These are phyloP conservation scores for Amaranthus cruentus DNA, from an alignment of 148 eudicot species.

Conservation along the genomic window DNA sequence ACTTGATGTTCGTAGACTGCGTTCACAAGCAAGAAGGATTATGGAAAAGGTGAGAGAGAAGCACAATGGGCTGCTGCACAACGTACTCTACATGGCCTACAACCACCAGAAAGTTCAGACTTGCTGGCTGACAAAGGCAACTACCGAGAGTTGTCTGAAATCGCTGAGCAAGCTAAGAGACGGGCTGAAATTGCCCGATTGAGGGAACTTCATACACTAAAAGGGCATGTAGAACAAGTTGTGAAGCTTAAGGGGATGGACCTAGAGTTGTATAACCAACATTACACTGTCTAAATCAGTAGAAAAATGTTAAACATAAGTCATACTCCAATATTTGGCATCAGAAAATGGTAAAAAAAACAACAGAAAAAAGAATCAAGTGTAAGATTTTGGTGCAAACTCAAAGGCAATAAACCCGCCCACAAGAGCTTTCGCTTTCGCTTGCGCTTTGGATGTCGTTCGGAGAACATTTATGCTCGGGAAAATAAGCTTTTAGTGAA, in stretches of 20 bases:
- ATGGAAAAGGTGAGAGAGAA: constrained; percentile 70
- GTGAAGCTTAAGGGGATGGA: constrained; percentile 82
- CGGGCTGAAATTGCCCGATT: constrained; percentile 83
- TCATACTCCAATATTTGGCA: constrained; percentile 11
- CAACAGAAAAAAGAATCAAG: constrained; percentile 15
- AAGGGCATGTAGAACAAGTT: constrained; percentile 75
- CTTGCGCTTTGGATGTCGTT: not conserved
- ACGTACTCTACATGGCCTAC: constrained; percentile 73
- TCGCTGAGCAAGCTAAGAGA: constrained; percentile 77
- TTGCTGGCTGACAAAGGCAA: constrained; percentile 42
- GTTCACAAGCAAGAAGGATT: constrained; percentile 66
- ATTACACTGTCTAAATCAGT: constrained; percentile 46
- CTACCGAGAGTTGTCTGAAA: constrained; percentile 60
- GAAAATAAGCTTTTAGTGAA: constrained; percentile 7
- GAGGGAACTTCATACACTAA: constrained; percentile 69
- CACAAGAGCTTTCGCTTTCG: not conserved
- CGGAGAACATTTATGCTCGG: constrained; percentile 19
- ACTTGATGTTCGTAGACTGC: constrained; percentile 41
- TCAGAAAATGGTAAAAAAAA: constrained; percentile 13
- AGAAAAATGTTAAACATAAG: not conserved
- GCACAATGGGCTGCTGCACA: constrained; percentile 81
- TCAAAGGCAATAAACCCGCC: constrained; percentile 26
- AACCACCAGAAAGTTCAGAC: constrained; percentile 37
- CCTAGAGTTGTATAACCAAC: constrained; percentile 51
- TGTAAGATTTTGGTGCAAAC: constrained; percentile 19